Evolutionary conservation across 768 basidiomycete genomes (phyloP).

Genomic region (Tephrocybe sp.): DNA sequence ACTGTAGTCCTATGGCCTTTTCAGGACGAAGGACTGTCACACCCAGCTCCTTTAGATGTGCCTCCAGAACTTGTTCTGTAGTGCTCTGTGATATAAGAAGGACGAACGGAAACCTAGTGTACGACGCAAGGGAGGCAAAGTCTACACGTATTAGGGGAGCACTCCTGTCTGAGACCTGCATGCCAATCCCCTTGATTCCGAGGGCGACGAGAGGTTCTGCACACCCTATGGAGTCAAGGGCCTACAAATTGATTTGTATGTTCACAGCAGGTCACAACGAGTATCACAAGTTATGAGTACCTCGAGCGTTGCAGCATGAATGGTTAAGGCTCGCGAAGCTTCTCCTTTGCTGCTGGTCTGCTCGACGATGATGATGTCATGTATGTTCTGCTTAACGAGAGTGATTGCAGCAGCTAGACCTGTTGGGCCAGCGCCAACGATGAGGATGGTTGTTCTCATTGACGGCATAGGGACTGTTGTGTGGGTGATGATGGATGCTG

Average conservation of each 20-base stretch:
- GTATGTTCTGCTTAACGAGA: slow-evolving; percentile 40
- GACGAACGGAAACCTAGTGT: slow-evolving; percentile 45
- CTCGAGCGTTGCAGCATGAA: slow-evolving; percentile 57
- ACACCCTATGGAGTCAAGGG: slow-evolving; percentile 43
- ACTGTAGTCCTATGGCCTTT: slow-evolving; percentile 38
- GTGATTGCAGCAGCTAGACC: slow-evolving; percentile 49
- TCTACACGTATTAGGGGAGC: slow-evolving; percentile 25
- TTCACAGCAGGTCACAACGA: too few species aligned
- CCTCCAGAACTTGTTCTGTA: slow-evolving; percentile 41
- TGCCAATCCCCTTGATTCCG: slow-evolving; percentile 30
- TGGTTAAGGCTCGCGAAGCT: slow-evolving; percentile 42
- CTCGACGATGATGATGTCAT: slow-evolving; percentile 45
- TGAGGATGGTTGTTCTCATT: slow-evolving; percentile 38
- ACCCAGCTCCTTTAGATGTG: slow-evolving; percentile 29
- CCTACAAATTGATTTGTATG: slow-evolving; percentile 30
- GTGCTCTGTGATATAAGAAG: slow-evolving; percentile 43
- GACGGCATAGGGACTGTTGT: slow-evolving; percentile 18
- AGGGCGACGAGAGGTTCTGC: slow-evolving; percentile 35
- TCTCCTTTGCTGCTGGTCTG: slow-evolving; percentile 27
- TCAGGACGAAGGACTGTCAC: slow-evolving; percentile 35
- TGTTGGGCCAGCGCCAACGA: slow-evolving; percentile 51
- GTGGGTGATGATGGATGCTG: too few species aligned
- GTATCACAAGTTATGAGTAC: too few species aligned
- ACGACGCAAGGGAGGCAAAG: slow-evolving; percentile 32
- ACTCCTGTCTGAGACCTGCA: slow-evolving; percentile 30